phyloP scores from a whole-genome alignment of 2,329 filamentous ascomycete genomes.

The Aspergillus sp. region DNA sequence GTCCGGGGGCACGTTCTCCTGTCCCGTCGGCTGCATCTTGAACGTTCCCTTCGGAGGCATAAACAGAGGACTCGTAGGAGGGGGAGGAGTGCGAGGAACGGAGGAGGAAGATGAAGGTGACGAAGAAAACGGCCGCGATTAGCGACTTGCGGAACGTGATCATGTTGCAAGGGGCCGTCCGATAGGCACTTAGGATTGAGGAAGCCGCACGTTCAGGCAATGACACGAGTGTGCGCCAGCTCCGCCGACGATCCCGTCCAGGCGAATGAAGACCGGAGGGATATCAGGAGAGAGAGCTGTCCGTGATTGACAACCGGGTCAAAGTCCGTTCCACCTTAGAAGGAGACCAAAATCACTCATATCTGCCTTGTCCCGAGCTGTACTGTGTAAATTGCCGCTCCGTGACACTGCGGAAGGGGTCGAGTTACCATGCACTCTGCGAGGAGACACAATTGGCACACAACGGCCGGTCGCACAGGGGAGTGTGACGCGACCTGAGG shows the following conservation, averaged over 20 bases:
- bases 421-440: background rate
- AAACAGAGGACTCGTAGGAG: constrained; percentile 42
- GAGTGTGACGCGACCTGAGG: background rate
- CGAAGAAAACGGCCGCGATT: constrained; percentile 65
- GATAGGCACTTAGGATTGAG: constrained; percentile 2
- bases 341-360: constrained; percentile 8
- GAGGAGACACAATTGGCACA: too few species aligned
- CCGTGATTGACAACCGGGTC: background rate
- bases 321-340: constrained; percentile 9
- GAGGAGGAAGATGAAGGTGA: constrained; percentile 69
- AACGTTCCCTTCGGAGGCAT: constrained; percentile 23
- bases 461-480: background rate
- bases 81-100: constrained; percentile 57
- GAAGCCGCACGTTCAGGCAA: background rate
- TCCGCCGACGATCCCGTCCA: constrained; percentile 9
- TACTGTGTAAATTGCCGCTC: background rate
- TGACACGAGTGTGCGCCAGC: constrained; percentile 12
- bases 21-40: constrained; percentile 19
- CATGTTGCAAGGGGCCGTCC: constrained; percentile 51
- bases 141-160: constrained; percentile 76
- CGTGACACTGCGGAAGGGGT: background rate
- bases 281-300: background rate
- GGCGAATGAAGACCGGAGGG: too few species aligned
- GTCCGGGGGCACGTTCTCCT: constrained; percentile 10
- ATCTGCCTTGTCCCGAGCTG: constrained; percentile 5